Conservation (phyloP, 2,329 filamentous ascomycete genomes). For the Penicillium sumatraense region DNA sequence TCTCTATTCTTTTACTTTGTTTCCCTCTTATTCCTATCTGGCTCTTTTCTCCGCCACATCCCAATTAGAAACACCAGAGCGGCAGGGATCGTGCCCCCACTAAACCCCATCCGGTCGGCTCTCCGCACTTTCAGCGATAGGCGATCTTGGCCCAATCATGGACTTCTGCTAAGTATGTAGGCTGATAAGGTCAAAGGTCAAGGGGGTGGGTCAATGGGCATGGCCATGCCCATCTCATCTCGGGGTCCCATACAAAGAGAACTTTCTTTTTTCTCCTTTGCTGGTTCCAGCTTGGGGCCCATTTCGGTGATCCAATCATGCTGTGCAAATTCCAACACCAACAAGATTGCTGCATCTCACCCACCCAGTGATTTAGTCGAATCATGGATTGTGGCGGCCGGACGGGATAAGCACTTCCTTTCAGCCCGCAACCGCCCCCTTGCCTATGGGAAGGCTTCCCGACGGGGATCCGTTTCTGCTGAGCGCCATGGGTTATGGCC, state of each 20-base stretch:
- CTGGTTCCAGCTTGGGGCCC: background rate
- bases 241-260: background rate
- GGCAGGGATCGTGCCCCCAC: constrained; percentile 11
- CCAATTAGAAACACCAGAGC: background rate
- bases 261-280: background rate
- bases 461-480: constrained; percentile 21
- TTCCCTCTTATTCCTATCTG: background rate
- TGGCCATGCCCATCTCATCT: constrained; percentile 1
- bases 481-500: constrained; percentile 6
- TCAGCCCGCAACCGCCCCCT: constrained; percentile 5
- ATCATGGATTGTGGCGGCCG: constrained; percentile 1
- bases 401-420: constrained; percentile 5
- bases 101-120: constrained; percentile 17
- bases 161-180: background rate
- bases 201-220: constrained; percentile 2
- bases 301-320: background rate
- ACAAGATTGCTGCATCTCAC: background rate
- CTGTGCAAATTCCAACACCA: background rate
- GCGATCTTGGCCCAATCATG: constrained; percentile 19
- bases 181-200: constrained; percentile 11
- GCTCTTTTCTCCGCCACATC: background rate
- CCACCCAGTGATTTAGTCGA: background rate
- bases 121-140: constrained; percentile 28
- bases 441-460: constrained; percentile 25
- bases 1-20: background rate